Base-by-base conservation (phyloP, 345 rosid genomes). In the Schrenkiella parvula region DNA sequence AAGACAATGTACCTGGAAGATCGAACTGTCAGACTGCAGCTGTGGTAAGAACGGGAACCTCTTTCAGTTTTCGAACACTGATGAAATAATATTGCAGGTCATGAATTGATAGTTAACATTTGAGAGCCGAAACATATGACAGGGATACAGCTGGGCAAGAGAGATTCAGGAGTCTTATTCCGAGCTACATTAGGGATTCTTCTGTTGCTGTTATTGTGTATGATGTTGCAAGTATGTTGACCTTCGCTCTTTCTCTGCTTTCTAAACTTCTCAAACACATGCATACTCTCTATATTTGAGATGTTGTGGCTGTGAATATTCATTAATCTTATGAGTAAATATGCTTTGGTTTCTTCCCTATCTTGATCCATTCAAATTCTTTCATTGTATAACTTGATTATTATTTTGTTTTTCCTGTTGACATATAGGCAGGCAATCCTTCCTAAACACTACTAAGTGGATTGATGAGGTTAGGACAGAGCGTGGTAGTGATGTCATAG, bases 131-230 rank as follows among this genome's bases (percentile, higher is more conserved):
- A 53, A 35, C 50, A 14, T 42, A 17, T 76, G 55, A 19, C 84
- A 89, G 96, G 96, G 96, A 89, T 77, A 88, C 93, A 25, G 96
- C 96, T 15, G 96, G 96, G 34, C 93, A 88, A 77, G 93, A 89
- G 82, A 79, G 93, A 65, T 89, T 89, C 76, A 88, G 96, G 80
- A 89, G 96, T 84, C 96, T 89, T 66, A 89, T 89, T 81, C 96
- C 96, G 1, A 89, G 96, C 75, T 89, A 89, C 31, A 89, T 89
- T 37, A 81, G 96, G 82, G 93, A 89, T 62, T 89, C 96, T 26
- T 89, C 93, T 17, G 96, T 88, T 31, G 96, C 96, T 38, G 96
- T 89, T 71, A 88, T 89, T 63, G 96, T 88, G 10, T 89, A 81
- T 80, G 96, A 86, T 78, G 96, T 89, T 66, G 96, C 93, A 66